phyloP scores from a whole-genome alignment of 1,284 basidiomycete species.

The Pterulicium gracile region DNA sequence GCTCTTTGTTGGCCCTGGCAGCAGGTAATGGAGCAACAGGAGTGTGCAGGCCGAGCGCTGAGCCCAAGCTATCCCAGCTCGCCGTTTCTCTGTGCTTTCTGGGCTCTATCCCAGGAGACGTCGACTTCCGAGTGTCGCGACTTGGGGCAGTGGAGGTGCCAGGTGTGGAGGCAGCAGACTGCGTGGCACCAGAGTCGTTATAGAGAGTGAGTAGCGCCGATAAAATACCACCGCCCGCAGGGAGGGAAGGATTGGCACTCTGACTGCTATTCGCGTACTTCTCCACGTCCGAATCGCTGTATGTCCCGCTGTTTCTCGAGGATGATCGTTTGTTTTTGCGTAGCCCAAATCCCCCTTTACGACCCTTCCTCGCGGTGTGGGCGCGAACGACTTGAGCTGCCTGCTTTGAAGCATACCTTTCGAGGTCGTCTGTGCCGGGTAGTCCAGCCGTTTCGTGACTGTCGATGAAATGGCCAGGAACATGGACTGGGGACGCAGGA shows the following conservation, averaged over 20 bases:
- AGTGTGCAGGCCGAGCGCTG: not conserved
- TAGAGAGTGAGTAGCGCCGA: conserved; percentile 44
- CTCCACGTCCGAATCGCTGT: conserved; percentile 18
- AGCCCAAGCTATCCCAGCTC: not conserved
- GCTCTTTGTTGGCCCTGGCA: not conserved
- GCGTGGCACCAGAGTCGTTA: conserved; percentile 22
- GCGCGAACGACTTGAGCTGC: conserved; percentile 20
- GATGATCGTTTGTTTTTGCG: conserved; percentile 6
- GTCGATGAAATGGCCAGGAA: conserved; percentile 32
- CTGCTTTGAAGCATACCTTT: conserved; percentile 14
- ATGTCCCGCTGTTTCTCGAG: conserved; percentile 4
- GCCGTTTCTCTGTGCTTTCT: not conserved
- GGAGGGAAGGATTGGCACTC: conserved; percentile 10
- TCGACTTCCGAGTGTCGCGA: conserved; percentile 1
- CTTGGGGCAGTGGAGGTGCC: conserved; percentile 7
- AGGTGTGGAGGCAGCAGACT: conserved; percentile 20
- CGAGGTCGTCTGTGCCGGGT: conserved; percentile 20
- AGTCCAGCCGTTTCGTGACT: conserved; percentile 31
- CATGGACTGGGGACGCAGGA: conserved; percentile 15
- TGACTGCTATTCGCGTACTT: conserved; percentile 14
- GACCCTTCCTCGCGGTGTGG: conserved; percentile 13
- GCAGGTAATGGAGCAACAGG: not conserved
- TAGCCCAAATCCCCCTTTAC: not conserved
- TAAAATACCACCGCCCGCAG: conserved; percentile 34
- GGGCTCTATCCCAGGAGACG: too few relatives aligned